phyloP scores from a whole-genome alignment of 768 basidiomycete species.

The Mycena olivaceomarginata region DNA sequence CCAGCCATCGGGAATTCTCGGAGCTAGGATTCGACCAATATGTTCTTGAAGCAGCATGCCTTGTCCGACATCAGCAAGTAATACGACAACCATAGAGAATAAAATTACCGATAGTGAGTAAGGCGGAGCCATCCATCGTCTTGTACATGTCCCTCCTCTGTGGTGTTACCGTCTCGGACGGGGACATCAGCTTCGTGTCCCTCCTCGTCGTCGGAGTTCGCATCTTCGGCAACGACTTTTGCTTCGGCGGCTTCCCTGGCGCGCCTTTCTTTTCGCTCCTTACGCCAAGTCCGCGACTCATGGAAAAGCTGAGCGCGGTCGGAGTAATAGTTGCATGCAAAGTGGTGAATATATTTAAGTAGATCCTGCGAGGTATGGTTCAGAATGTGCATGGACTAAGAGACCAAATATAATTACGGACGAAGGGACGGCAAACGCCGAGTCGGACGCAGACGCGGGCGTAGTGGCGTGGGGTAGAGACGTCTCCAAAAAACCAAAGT shows the following conservation, averaged over 20 bases:
- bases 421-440: constrained; percentile 36
- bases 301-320: constrained; percentile 78
- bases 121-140: constrained; percentile 82
- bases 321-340: constrained; percentile 72
- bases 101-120: constrained; percentile 80
- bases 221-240: constrained; percentile 25
- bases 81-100: not conserved
- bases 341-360: constrained; percentile 69
- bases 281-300: constrained; percentile 66
- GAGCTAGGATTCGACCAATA: constrained; percentile 64
- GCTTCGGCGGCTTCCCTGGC: constrained; percentile 32
- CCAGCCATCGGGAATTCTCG: constrained; percentile 67
- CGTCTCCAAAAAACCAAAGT: constrained; percentile 35
- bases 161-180: constrained; percentile 42
- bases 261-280: constrained; percentile 49
- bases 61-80: constrained; percentile 46
- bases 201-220: constrained; percentile 39
- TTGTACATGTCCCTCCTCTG: constrained; percentile 81
- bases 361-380: constrained; percentile 60
- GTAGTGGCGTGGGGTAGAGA: not conserved
- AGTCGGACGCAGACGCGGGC: not conserved
- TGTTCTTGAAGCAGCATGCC: constrained; percentile 85
- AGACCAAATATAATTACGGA: constrained; percentile 36
- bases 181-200: constrained; percentile 44
- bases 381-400: not conserved